These are phyloP conservation scores for Phytophthora meadii DNA, from an alignment of 352 stramenopile species.

Conservation along the genomic window DNA sequence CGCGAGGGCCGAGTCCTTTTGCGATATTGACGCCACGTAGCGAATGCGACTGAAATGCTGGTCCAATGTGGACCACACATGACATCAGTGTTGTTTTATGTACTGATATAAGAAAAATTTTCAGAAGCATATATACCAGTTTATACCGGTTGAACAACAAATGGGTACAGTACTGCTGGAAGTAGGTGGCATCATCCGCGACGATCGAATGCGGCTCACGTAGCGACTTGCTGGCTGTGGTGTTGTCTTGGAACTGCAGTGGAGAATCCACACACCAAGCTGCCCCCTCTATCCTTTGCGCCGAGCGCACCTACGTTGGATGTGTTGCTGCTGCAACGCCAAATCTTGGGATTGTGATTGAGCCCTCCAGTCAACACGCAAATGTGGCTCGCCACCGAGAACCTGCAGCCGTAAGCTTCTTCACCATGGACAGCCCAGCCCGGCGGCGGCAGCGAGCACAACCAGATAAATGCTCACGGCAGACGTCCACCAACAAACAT, in stretches of 20 bases:
- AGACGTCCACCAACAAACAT: slow-evolving; percentile 3
- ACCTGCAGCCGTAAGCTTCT: neutral
- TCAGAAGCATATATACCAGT: no score
- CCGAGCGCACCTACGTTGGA: slow-evolving; percentile 3
- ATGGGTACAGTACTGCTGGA: neutral
- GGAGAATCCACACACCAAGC: neutral
- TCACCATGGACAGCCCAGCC: slow-evolving; percentile 14
- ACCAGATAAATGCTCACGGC: slow-evolving; percentile 4
- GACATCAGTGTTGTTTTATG: no score
- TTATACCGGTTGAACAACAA: no score
- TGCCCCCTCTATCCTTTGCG: neutral
- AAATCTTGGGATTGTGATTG: slow-evolving; percentile 24
- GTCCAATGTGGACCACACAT: slow-evolving; percentile 5
- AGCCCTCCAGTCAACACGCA: slow-evolving; percentile 18
- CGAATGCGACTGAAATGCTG: slow-evolving; percentile 12
- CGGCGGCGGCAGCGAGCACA: neutral
- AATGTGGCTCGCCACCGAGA: slow-evolving; percentile 12
- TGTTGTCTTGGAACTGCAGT: neutral
- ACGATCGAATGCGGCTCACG: neutral
- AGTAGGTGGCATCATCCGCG: neutral
- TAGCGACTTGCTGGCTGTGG: neutral
- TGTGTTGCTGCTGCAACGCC: slow-evolving; percentile 7
- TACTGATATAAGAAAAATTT: no score
- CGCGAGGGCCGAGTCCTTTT: slow-evolving; percentile 9
- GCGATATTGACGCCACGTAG: slow-evolving; percentile 41